Percentiles rank a stretch among this genome's conserved stretches.
These are phyloP conservation scores for Trebouxia gelatinosa DNA, from an alignment of 163 green algal genomes.

Conservation along the genomic window DNA sequence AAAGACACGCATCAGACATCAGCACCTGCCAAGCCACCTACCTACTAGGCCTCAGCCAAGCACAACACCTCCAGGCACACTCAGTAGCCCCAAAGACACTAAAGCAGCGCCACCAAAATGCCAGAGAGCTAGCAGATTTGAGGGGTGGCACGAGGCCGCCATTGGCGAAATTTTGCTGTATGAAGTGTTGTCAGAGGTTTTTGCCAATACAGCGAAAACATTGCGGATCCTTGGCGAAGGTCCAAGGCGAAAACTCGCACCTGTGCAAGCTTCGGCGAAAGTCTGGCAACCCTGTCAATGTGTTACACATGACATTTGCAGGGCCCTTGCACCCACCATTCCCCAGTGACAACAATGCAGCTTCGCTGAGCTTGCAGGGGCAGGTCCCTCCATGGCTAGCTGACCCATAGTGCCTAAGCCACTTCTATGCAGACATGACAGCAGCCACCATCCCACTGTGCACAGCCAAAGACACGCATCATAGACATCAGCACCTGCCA, in stretches of 20 bases:
- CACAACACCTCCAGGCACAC: not conserved
- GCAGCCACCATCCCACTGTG: slow-evolving; percentile 23
- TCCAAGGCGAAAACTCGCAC: too few species aligned
- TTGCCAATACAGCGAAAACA: too few species aligned
- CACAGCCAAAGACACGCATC: too few species aligned
- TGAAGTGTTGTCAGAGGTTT: too few species aligned
- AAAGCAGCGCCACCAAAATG: slow-evolving; percentile 16
- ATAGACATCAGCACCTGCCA: slow-evolving; percentile 12
- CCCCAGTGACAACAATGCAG: slow-evolving; percentile 14
- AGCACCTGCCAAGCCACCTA: slow-evolving; percentile 25
- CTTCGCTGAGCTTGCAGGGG: slow-evolving; percentile 15
- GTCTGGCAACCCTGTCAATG: too few species aligned
- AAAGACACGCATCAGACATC: too few species aligned
- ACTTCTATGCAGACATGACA: not conserved
- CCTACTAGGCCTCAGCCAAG: slow-evolving; percentile 6
- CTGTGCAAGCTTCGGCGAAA: too few species aligned
- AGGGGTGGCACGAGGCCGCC: slow-evolving; percentile 2
- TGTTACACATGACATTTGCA: slow-evolving; percentile 9
- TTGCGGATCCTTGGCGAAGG: too few species aligned
- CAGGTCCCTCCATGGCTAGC: not conserved
- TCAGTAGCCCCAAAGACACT: slow-evolving; percentile 15
- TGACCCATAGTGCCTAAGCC: not conserved
- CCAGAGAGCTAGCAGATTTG: slow-evolving; percentile 11
- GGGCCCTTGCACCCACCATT: slow-evolving; percentile 13
- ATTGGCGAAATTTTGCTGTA: slow-evolving; percentile 8